phyloP scores from a whole-genome alignment of 306 rosid genomes.

The Luffa acutangula region DNA sequence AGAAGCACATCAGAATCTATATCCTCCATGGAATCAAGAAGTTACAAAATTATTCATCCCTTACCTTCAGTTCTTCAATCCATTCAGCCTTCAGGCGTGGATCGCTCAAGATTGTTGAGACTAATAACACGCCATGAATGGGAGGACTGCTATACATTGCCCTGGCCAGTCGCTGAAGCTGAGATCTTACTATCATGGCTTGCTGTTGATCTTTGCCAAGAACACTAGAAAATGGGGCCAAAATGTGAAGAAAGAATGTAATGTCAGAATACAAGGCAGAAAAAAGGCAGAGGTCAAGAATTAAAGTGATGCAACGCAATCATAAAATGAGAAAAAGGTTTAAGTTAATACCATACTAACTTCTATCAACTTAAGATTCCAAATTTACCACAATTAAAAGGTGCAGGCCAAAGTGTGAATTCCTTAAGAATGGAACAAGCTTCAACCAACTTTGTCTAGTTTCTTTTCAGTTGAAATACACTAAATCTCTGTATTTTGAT shows the following conservation, averaged over 20 bases:
- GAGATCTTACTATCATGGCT: slow-evolving; percentile 22
- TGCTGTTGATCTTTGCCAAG: slow-evolving; percentile 19
- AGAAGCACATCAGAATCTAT: neutral
- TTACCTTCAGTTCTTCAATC: slow-evolving; percentile 30
- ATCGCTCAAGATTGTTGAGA: slow-evolving; percentile 25
- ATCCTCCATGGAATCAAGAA: neutral
- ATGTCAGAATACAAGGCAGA: neutral
- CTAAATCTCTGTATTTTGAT: neutral
- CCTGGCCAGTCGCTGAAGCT: slow-evolving; percentile 25
- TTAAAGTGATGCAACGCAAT: neutral
- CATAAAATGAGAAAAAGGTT: neutral
- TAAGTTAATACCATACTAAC: neutral
- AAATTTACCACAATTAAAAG: neutral
- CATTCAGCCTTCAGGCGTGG: slow-evolving; percentile 19
- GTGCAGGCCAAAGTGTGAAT: neutral
- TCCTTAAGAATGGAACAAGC: neutral
- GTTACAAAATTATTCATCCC: neutral
- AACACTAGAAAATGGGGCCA: slow-evolving; percentile 11
- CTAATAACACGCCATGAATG: slow-evolving; percentile 21
- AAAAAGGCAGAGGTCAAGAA: neutral
- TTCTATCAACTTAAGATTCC: neutral
- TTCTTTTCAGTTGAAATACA: neutral
- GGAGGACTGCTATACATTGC: slow-evolving; percentile 34
- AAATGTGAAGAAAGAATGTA: neutral
- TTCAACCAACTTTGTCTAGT: neutral